Evolutionary conservation across 1,284 basidiomycete genomes (phyloP).

Genomic region (Ceratobasidium sp.): DNA sequence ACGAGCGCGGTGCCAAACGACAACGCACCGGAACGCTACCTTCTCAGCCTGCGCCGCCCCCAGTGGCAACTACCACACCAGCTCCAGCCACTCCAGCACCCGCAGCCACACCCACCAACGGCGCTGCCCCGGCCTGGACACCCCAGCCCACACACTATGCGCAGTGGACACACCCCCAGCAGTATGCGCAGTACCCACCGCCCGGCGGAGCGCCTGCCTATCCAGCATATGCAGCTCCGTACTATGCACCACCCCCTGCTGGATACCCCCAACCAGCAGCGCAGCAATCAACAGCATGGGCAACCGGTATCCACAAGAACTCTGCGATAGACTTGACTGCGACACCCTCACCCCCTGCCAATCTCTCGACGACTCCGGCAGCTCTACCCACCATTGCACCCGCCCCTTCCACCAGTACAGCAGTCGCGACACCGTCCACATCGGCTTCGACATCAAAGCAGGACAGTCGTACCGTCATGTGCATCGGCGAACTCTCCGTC

Average conservation of each 20-base stretch:
- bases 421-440: not conserved
- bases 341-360: conserved; percentile 28
- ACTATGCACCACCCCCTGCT: conserved; percentile 2
- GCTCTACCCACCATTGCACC: no score
- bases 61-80: conserved; percentile 12
- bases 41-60: conserved; percentile 26
- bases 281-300: not conserved
- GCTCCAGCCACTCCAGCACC: conserved; percentile 1
- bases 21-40: conserved; percentile 19
- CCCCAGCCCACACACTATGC: conserved; percentile 13
- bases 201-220: conserved; percentile 18
- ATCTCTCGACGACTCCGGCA: not conserved
- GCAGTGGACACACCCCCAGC: conserved; percentile 14
- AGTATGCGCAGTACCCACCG: conserved; percentile 30
- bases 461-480: conserved; percentile 56
- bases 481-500: conserved; percentile 84
- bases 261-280: not conserved
- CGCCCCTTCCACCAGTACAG: not conserved
- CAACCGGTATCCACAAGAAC: conserved; percentile 9
- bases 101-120: conserved; percentile 14
- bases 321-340: conserved; percentile 27
- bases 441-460: conserved; percentile 25
- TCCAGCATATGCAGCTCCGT: conserved; percentile 12
- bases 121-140: conserved; percentile 1
- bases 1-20: conserved; percentile 32